Evolutionary conservation across 2,329 filamentous ascomycete genomes (phyloP).

Genomic region (Phialophora expanda): DNA sequence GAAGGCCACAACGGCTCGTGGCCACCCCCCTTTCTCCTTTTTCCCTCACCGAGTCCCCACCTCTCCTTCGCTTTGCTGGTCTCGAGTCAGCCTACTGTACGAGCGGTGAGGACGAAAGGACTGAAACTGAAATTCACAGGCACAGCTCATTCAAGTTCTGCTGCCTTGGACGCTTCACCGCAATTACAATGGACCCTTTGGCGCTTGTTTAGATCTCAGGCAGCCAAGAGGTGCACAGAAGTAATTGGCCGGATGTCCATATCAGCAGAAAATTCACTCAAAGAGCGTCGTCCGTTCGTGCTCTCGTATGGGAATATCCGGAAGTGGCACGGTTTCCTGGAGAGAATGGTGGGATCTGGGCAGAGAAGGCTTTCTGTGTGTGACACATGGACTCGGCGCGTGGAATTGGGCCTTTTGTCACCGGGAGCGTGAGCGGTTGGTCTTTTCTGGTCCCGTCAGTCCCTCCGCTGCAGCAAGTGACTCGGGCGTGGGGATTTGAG

Average conservation of each 20-base stretch:
- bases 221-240: neutral
- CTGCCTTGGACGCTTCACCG: neutral
- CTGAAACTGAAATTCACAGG: neutral
- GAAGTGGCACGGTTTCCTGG: neutral
- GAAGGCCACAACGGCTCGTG: neutral
- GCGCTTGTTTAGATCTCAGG: neutral
- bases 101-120: neutral
- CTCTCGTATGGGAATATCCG: neutral
- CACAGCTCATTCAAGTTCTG: neutral
- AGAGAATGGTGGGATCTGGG: neutral
- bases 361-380: neutral
- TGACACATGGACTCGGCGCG: neutral
- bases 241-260: neutral
- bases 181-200: neutral
- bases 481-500: neutral
- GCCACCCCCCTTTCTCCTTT: neutral
- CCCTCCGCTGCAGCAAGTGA: neutral
- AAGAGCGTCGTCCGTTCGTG: neutral
- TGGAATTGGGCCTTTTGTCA: neutral
- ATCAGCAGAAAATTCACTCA: neutral
- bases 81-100: neutral
- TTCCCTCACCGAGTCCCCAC: neutral
- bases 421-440: neutral
- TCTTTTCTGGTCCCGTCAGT: no score
- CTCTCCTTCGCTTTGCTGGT: neutral